Conservation (phyloP, 129 eudicot genomes). For the Flaveria robusta region DNA sequence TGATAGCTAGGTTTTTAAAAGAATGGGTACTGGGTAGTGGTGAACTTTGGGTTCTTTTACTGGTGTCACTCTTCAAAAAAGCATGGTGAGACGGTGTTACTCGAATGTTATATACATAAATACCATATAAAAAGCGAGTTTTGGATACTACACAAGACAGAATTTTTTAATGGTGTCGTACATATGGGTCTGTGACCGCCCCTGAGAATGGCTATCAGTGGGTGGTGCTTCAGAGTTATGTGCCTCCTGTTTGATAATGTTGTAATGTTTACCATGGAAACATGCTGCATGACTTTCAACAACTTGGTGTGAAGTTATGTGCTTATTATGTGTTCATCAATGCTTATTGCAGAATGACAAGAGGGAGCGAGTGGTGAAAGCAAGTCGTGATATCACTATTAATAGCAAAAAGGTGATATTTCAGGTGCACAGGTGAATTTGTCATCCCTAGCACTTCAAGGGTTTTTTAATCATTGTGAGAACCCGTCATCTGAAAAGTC, state of each 20-base stretch:
- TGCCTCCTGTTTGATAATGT: neutral
- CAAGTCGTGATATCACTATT: conserved; percentile 95
- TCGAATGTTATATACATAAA: no score
- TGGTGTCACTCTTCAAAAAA: neutral
- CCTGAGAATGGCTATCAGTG: neutral
- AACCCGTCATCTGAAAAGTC: no score
- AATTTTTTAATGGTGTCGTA: neutral
- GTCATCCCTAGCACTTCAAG: neutral
- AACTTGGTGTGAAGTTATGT: neutral
- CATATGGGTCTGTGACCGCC: neutral
- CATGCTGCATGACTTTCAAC: neutral
- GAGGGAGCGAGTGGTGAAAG: conserved; percentile 96
- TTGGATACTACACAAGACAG: no score
- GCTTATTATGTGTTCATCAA: conserved; percentile 4
- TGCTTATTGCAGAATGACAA: conserved; percentile 75
- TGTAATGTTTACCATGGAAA: conserved; percentile 8
- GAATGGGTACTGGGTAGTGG: neutral
- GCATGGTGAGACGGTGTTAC: neutral
- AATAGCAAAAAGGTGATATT: conserved; percentile 98
- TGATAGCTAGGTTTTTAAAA: neutral
- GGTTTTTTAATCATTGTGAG: no score
- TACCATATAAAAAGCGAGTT: no score
- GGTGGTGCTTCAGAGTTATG: neutral
- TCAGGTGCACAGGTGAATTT: conserved; percentile 92
- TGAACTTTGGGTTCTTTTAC: neutral